A percentile compares a stretch with the other conserved stretches of the same genome.
Conservation (phyloP, 257 asterid genomes). For the Coffea eugenioides region DNA sequence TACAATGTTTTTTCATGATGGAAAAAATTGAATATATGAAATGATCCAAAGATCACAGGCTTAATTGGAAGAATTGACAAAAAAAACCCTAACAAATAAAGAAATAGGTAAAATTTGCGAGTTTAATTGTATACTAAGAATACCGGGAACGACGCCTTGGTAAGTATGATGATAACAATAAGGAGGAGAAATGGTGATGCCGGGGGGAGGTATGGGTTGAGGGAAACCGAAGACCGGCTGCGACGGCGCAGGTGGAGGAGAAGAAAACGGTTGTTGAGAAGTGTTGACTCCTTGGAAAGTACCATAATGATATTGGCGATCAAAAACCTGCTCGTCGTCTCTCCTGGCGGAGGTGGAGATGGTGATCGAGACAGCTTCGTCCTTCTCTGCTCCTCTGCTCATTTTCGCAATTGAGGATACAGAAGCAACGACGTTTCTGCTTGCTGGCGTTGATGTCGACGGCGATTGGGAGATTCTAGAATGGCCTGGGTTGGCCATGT, state of each 20-base stretch:
- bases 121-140: background rate
- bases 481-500: background rate
- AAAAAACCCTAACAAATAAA: too few species aligned
- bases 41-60: too few species aligned
- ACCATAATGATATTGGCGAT: conserved; percentile 60
- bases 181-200: conserved; percentile 36
- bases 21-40: too few species aligned
- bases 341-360: background rate
- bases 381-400: conserved; percentile 55
- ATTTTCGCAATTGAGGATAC: conserved; percentile 23
- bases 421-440: background rate
- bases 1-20: too few species aligned
- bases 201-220: conserved; percentile 69
- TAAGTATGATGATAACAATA: conserved; percentile 67
- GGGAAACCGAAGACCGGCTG: conserved; percentile 75
- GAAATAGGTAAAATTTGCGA: too few species aligned
- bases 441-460: background rate
- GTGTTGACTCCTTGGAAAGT: conserved; percentile 93
- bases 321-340: conserved; percentile 38
- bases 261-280: conserved; percentile 36
- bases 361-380: conserved; percentile 15
- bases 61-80: too few species aligned
- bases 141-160: conserved; percentile 61
- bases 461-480: background rate
- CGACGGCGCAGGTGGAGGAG: conserved; percentile 50